Conservation (phyloP, 2,329 filamentous ascomycete genomes). For the Tolypocladium inflatum region DNA sequence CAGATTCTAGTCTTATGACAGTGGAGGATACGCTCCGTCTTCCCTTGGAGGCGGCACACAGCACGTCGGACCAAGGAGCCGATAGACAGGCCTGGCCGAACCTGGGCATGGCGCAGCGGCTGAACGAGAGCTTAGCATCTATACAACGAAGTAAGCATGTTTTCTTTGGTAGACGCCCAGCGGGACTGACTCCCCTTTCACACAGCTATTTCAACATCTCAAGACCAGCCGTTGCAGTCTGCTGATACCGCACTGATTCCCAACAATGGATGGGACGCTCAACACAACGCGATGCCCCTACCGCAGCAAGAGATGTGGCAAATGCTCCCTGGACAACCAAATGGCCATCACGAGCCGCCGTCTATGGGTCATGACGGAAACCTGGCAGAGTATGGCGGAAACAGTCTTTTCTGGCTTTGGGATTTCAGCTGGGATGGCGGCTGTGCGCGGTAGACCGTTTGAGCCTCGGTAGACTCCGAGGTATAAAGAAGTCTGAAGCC, state of each 20-base stretch:
- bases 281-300: not conserved
- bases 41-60: not conserved
- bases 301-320: not conserved
- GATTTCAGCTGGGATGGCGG: conserved; percentile 3
- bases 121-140: conserved; percentile 1
- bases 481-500: not conserved
- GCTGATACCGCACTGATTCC: not conserved
- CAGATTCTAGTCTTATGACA: not conserved
- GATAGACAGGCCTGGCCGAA: not conserved
- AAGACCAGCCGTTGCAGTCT: not conserved
- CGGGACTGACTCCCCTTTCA: not conserved
- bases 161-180: not conserved
- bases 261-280: not conserved
- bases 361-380: not conserved
- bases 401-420: conserved; percentile 7
- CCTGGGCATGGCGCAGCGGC: not conserved
- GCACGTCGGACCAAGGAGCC: not conserved
- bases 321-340: not conserved
- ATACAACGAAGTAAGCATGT: not conserved
- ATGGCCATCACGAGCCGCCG: not conserved
- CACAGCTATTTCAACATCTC: not conserved
- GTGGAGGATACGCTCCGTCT: not conserved
- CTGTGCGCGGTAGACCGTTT: not conserved
- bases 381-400: not conserved
- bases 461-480: not conserved